Conservation (phyloP, 192 early-diverging fungal species). For the Coemansia sp. region DNA sequence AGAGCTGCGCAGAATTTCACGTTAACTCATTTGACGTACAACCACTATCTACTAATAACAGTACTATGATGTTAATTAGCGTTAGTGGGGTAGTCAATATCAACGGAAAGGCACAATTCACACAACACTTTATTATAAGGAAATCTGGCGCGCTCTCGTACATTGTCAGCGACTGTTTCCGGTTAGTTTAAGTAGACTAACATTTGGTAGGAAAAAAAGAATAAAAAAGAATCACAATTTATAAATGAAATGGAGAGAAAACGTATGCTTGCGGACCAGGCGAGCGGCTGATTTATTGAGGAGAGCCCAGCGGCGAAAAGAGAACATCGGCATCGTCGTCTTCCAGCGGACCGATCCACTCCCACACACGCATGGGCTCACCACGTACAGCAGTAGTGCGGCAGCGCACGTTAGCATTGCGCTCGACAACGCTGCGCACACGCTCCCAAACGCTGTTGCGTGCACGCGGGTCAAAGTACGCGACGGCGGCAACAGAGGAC, state of each 20-base stretch:
- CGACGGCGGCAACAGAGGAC: neutral
- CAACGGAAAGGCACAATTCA: constrained; percentile 24
- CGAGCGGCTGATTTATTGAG: neutral
- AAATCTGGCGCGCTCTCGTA: constrained; percentile 18
- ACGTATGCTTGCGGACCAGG: no score
- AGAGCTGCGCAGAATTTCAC: constrained; percentile 6
- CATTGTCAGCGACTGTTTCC: constrained; percentile 41
- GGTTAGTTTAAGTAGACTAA: constrained; percentile 25
- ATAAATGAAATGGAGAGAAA: neutral
- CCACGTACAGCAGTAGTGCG: constrained; percentile 58
- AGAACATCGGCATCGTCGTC: constrained; percentile 22
- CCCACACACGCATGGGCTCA: constrained; percentile 64
- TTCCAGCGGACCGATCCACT: constrained; percentile 60
- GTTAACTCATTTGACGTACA: constrained; percentile 29
- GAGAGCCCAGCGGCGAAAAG: constrained; percentile 20
- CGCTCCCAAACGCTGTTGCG: constrained; percentile 59
- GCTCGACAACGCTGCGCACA: constrained; percentile 56
- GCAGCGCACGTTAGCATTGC: constrained; percentile 60
- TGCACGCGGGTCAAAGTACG: constrained; percentile 43
- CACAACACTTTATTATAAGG: constrained; percentile 33
- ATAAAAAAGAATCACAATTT: constrained; percentile 2
- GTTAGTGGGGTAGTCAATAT: constrained; percentile 21
- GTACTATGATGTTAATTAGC: constrained; percentile 2
- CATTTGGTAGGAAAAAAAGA: neutral
- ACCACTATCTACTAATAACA: constrained; percentile 6